Percentiles rank a stretch among this genome's conserved stretches.
These are phyloP conservation scores for Termitomyces sp. DNA, from an alignment of 768 basidiomycete genomes.

Conservation along the genomic window DNA sequence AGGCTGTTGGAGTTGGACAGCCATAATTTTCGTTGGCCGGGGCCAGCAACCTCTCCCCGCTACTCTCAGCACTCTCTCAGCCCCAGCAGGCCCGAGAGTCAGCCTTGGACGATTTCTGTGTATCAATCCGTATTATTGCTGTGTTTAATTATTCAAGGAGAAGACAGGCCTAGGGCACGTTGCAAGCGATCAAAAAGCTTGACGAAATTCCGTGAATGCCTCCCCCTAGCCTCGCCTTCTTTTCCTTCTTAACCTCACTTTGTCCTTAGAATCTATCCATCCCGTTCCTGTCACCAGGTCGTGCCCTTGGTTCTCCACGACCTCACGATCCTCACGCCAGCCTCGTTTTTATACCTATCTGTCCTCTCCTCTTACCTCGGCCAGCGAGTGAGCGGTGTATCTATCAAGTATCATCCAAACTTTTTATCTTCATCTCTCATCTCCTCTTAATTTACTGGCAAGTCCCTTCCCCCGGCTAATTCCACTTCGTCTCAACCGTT, in stretches of 20 bases:
- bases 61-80: background rate
- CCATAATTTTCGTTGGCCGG: slow-evolving; percentile 13
- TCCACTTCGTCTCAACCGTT: slow-evolving; percentile 23
- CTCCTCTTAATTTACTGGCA: slow-evolving; percentile 42
- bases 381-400: slow-evolving; percentile 22
- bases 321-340: slow-evolving; percentile 58
- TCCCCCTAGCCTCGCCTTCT: slow-evolving; percentile 58
- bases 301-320: slow-evolving; percentile 25
- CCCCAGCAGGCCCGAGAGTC: background rate
- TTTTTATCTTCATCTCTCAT: slow-evolving; percentile 22
- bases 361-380: slow-evolving; percentile 20
- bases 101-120: background rate
- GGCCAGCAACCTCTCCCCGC: slow-evolving; percentile 3
- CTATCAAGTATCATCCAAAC: slow-evolving; percentile 14
- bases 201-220: slow-evolving; percentile 46
- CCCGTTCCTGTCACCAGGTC: slow-evolving; percentile 25
- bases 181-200: slow-evolving; percentile 74
- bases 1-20: slow-evolving; percentile 14
- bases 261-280: slow-evolving; percentile 24
- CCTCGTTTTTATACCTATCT: slow-evolving; percentile 55
- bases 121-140: slow-evolving; percentile 9
- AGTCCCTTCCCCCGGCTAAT: slow-evolving; percentile 20
- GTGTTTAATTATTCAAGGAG: slow-evolving; percentile 39
- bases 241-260: slow-evolving; percentile 43
- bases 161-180: slow-evolving; percentile 55